Conservation (phyloP, 2,329 filamentous ascomycete species). For the Fusarium pseudocircinatum region DNA sequence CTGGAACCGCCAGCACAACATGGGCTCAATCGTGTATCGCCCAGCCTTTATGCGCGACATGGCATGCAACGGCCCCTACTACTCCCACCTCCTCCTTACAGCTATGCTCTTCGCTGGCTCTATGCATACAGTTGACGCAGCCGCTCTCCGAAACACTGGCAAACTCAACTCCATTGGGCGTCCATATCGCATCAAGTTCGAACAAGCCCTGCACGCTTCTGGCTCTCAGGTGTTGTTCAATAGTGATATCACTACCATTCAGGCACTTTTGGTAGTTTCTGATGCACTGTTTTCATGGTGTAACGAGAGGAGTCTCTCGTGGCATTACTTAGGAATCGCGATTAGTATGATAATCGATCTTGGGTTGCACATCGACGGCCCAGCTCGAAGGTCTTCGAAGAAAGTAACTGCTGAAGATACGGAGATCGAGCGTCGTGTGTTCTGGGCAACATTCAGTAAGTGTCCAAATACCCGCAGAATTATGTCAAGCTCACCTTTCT, state of each 20-base stretch:
- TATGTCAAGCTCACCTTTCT: not conserved
- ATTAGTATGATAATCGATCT: constrained; percentile 24
- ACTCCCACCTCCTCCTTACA: constrained; percentile 65
- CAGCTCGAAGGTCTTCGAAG: not conserved
- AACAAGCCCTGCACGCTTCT: not conserved
- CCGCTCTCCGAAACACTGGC: not conserved
- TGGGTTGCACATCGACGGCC: not conserved
- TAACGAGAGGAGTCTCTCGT: constrained; percentile 10
- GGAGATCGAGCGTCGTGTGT: constrained; percentile 55
- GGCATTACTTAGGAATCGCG: constrained; percentile 23
- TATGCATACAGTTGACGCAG: not conserved
- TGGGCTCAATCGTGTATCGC: constrained; percentile 57
- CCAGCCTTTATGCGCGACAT: constrained; percentile 63
- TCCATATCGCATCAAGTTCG: constrained; percentile 10
- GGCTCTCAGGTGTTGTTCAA: not conserved
- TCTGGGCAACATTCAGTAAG: constrained; percentile 36
- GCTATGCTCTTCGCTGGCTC: constrained; percentile 58
- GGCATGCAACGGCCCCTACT: constrained; percentile 64
- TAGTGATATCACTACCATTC: constrained; percentile 10
- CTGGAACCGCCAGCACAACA: constrained; percentile 64
- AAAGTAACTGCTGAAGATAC: constrained; percentile 52
- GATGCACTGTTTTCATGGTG: constrained; percentile 6
- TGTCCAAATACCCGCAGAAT: accelerated
- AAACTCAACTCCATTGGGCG: not conserved
- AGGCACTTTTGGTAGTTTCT: not conserved